A percentile compares a stretch with the other conserved stretches of the same genome.
These are phyloP conservation scores for Mycena crocata DNA, from an alignment of 768 basidiomycete genomes.

Conservation along the genomic window DNA sequence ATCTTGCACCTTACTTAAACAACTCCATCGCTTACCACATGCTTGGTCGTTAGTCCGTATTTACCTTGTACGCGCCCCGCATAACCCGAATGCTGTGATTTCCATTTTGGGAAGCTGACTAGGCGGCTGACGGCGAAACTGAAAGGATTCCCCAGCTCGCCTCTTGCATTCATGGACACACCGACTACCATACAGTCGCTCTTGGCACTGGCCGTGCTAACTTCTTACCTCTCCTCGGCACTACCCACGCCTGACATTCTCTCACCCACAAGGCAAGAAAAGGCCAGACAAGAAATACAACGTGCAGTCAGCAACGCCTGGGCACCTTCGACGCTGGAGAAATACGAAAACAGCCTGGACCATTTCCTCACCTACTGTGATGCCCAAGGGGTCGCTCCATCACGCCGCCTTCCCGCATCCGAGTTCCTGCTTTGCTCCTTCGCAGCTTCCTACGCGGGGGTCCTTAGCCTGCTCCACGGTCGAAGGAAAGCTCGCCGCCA, in stretches of 20 bases:
- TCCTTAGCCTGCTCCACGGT: conserved; percentile 31
- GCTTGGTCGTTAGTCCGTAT: not conserved
- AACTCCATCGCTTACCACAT: not conserved
- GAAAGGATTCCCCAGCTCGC: too few species aligned
- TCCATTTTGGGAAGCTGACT: too few species aligned
- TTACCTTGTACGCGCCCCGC: too few species aligned
- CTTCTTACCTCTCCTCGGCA: not conserved
- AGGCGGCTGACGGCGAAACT: too few species aligned
- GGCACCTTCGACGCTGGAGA: conserved; percentile 22
- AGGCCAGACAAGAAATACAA: not conserved
- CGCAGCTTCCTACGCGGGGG: conserved; percentile 38
- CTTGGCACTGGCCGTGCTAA: too few species aligned
- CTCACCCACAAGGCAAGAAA: not conserved
- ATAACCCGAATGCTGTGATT: too few species aligned
- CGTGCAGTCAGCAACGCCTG: conserved; percentile 23
- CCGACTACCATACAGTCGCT: too few species aligned
- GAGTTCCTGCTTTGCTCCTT: conserved; percentile 45
- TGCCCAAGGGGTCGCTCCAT: conserved; percentile 22
- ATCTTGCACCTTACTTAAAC: not conserved
- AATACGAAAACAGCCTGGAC: conserved; percentile 26
- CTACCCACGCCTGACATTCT: not conserved
- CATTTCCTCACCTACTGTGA: conserved; percentile 38
- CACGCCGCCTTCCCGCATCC: conserved; percentile 35
- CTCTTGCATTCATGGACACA: too few species aligned
- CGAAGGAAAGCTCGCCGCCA: conserved; percentile 36